Evolutionary conservation across 257 asterid genomes (phyloP), one percentile per base, ranked within the genome.

Genomic region (Nyctanthes arbortristis): DNA sequence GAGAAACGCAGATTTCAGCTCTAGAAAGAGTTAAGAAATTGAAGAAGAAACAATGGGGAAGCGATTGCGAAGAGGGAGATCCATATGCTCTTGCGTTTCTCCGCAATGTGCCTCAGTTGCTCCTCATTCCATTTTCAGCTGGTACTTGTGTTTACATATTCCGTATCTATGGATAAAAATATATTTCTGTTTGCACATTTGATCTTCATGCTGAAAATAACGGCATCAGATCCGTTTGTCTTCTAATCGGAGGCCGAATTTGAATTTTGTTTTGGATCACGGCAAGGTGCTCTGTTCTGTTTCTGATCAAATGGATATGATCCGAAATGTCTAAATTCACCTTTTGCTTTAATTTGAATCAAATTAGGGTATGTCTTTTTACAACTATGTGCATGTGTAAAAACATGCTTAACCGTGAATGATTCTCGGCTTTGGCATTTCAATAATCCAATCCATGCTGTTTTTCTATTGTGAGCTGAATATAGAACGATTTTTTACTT

Each of bases 21-120:
- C 31, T 16, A 49, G 27, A 49, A 14, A 22, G 29, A 52, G 59
- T 20, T 14, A 52, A 20, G 12, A 52, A 52, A 24, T 24, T 2
- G 30, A 22, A 24, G 59, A 52, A 52, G 59, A 24, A 52, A 52
- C 13, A 9, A 52, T 52, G 59, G 30, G 31, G 59, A 52, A 52
- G 82, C 90, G 95, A 78, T 67, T 31, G 82, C 88, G 97, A 78
- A 67, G 87, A 84, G 79, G 94, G 70, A 89, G 82, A 77, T 77
- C 89, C 33, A 85, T 89, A 62, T 78, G 97, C 76, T 72, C 91
- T 85, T 86, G 99, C 79, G 85, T 74, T 59, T 91, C 99, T 76
- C 99, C 99, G 34, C 81, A 91, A 28, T 22, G 78, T 13, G 66
- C 86, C 32, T 64, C 47, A 63, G 77, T 67, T 35, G 54, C 75